Base-by-base conservation (phyloP, 768 basidiomycete species). In the Hygrocybe coccinea region DNA sequence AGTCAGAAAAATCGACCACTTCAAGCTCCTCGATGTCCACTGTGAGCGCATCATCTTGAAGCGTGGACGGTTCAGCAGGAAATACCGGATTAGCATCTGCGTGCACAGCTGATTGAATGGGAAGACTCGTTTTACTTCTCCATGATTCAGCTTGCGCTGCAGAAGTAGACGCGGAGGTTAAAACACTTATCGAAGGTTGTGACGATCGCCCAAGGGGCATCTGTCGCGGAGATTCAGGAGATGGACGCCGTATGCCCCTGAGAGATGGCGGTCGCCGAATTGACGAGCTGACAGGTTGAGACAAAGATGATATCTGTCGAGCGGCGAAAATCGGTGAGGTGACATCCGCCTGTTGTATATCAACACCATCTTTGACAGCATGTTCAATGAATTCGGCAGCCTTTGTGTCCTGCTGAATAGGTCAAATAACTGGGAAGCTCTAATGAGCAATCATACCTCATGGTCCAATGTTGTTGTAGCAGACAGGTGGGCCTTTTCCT, bases 1-100 rank as follows among this genome's bases (percentile, higher is more conserved):
- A 75, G 46, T 92, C 89, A 2, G 80, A 79, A 60, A 90, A 92
- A 63, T 91, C 89, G 6, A 92, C 80, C n/a, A 87, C 79, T 62
- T 91, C 89, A 2, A 91, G 76, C 53, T 83, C 79, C 61, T 86
- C 81, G 3, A 76, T 67, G 52, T 70, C 68, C 39, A 75, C 68
- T 15, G 71, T 71, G n/a, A 86, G 69, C 17, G 41, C 59, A 45
- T 74, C 75, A 25, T 77, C 75, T 11, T 74, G 56, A 9, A 50
- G 58, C 39, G 60, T 59, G 10, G 61, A 43, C 22, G 60, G 43
- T 7, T 54, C 54, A 34, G 59, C 58, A 33, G 61, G 47, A 36
- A 64, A 52, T 46, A 59, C 51, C 3, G 63, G 58, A 17, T 59
- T 34, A 24, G 70, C 66, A 7, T 46, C 33, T 46, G 54, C 67